phyloP scores from a whole-genome alignment of 345 rosid genomes.

The Pugionium dolabratum region DNA sequence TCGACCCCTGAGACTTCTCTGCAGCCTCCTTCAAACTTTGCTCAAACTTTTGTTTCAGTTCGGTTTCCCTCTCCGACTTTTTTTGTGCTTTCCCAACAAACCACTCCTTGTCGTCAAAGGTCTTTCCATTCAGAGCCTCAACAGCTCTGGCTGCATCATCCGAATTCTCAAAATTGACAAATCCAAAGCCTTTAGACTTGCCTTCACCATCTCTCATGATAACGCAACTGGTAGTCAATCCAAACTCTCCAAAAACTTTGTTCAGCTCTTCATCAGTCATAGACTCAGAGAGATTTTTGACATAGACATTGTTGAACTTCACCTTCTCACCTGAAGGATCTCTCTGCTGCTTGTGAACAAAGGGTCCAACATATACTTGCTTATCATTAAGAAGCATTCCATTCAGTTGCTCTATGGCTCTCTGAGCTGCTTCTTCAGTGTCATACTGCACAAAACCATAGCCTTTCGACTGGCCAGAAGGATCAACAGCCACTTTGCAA shows the following conservation, averaged over 20 bases:
- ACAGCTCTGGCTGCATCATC: constrained; percentile 85
- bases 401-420: constrained; percentile 74
- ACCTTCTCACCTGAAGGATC: constrained; percentile 49
- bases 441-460: constrained; percentile 94
- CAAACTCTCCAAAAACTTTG: constrained; percentile 71
- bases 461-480: constrained; percentile 85
- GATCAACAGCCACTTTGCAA: constrained; percentile 82
- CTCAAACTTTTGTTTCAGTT: constrained; percentile 67
- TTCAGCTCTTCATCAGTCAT: constrained; percentile 74
- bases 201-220: constrained; percentile 91
- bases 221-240: constrained; percentile 74
- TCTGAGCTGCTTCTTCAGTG: constrained; percentile 75
- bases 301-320: constrained; percentile 80
- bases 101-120: constrained; percentile 85
- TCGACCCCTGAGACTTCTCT: constrained; percentile 83
- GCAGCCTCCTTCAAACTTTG: constrained; percentile 79
- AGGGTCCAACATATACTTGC: constrained; percentile 91
- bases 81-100: constrained; percentile 95
- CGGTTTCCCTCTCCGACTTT: constrained; percentile 80
- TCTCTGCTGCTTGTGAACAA: constrained; percentile 85
- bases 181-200: constrained; percentile 90
- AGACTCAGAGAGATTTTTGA: constrained; percentile 73
- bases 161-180: constrained; percentile 76
- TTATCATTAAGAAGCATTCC: constrained; percentile 94
- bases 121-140: constrained; percentile 80